A percentile compares a stretch with the other conserved stretches of the same genome.
These are phyloP conservation scores for Fistulina hepatica DNA, from an alignment of 1,284 basidiomycete species.

Conservation along the genomic window DNA sequence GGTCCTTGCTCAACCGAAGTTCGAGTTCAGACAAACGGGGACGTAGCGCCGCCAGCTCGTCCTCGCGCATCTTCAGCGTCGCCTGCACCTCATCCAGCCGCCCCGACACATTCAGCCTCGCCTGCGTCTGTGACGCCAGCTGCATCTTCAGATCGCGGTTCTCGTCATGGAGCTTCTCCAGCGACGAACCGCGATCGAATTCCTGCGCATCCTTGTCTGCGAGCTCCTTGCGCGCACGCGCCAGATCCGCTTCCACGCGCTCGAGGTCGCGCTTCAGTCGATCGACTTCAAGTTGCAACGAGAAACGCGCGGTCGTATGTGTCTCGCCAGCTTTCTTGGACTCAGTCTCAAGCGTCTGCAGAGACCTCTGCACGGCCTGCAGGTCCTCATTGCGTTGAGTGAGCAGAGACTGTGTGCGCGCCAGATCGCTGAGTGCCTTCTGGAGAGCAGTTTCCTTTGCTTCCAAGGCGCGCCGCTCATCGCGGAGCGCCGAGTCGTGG, in stretches of 20 bases:
- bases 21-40: conserved; percentile 68
- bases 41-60: conserved; percentile 48
- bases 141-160: conserved; percentile 69
- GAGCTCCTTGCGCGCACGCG: conserved; percentile 63
- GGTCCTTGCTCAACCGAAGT: conserved; percentile 73
- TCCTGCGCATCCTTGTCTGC: conserved; percentile 53
- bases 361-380: conserved; percentile 58
- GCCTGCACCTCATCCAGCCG: conserved; percentile 69
- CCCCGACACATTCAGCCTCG: conserved; percentile 72
- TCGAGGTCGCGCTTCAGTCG: conserved; percentile 78
- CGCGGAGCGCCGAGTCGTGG: conserved; percentile 47
- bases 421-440: conserved; percentile 48
- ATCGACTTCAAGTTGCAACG: conserved; percentile 86
- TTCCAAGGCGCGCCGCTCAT: conserved; percentile 49
- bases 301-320: conserved; percentile 75
- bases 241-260: conserved; percentile 71
- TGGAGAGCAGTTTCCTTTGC: conserved; percentile 58
- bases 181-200: conserved; percentile 55
- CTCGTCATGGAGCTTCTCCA: conserved; percentile 69
- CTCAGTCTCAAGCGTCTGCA: conserved; percentile 56
- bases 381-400: conserved; percentile 66
- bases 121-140: conserved; percentile 75
- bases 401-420: conserved; percentile 49
- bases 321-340: conserved; percentile 69
- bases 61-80: conserved; percentile 51